Percentiles rank a stretch among this genome's conserved stretches.
Evolutionary conservation across 1,284 basidiomycete species (phyloP).

Genomic region (Ganoderma leucocontextum): DNA sequence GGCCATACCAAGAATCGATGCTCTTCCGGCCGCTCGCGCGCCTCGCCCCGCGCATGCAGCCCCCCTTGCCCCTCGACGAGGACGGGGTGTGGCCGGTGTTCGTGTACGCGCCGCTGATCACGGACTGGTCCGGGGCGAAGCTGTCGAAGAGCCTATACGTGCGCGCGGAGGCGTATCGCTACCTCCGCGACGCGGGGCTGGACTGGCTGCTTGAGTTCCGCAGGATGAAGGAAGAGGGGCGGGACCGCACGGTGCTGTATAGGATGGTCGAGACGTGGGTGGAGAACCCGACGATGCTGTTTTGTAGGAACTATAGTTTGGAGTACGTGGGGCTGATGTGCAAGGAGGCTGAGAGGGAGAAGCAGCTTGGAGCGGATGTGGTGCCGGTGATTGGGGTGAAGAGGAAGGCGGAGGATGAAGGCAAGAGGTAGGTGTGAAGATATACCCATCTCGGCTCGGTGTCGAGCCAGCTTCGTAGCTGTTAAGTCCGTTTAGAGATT

Average conservation of each 20-base stretch:
- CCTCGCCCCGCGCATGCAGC: constrained; percentile 20
- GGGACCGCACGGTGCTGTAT: constrained; percentile 33
- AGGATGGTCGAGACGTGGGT: constrained; percentile 26
- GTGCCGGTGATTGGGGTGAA: not conserved
- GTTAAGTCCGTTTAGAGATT: not conserved
- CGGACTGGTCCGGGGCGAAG: constrained; percentile 45
- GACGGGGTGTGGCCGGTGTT: constrained; percentile 18
- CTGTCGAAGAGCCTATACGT: constrained; percentile 45
- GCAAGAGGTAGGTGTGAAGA: not conserved
- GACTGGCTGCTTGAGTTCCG: constrained; percentile 30
- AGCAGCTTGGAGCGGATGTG: not conserved
- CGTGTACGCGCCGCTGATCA: constrained; percentile 41
- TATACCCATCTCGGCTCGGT: not conserved
- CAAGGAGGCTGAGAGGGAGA: not conserved
- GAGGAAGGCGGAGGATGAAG: not conserved
- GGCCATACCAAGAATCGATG: constrained; percentile 40
- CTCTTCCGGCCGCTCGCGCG: constrained; percentile 36
- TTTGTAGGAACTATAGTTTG: constrained; percentile 30
- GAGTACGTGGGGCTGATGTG: constrained; percentile 31
- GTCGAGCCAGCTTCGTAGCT: not conserved
- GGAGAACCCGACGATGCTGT: constrained; percentile 21
- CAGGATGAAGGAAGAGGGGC: constrained; percentile 34
- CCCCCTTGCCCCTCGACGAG: constrained; percentile 12
- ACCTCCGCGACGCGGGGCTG: constrained; percentile 33
- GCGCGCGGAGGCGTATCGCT: constrained; percentile 38